Evolutionary conservation across 768 basidiomycete genomes (phyloP).

Genomic region (Steccherinum ochraceum): DNA sequence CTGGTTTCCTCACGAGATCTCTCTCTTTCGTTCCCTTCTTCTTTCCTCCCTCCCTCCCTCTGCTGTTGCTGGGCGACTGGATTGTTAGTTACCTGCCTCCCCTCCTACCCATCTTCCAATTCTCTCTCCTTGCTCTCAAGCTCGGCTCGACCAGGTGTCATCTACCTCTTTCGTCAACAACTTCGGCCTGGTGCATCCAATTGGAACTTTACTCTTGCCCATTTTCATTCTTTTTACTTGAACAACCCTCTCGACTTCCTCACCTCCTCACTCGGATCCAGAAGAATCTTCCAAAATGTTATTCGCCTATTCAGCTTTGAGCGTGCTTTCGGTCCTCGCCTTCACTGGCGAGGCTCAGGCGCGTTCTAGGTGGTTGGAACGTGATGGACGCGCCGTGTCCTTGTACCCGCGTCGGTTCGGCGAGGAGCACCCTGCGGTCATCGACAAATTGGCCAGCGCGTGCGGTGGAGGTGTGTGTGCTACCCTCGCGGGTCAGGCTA

Average conservation of each 20-base stretch:
- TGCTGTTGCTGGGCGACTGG: neutral
- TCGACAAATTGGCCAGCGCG: constrained; percentile 37
- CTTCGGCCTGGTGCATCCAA: neutral
- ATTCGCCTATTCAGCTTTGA: constrained; percentile 7
- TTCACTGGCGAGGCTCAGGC: constrained; percentile 13
- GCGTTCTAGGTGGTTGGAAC: constrained; percentile 43
- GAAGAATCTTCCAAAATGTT: constrained; percentile 13
- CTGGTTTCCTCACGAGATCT: neutral
- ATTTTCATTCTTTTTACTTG: constrained; percentile 1
- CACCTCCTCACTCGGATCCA: no score
- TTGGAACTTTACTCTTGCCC: neutral
- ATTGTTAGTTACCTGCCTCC: constrained; percentile 1
- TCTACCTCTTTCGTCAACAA: neutral
- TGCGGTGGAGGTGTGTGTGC: constrained; percentile 47
- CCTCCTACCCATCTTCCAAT: constrained; percentile 3
- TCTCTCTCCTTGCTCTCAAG: neutral
- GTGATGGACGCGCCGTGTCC: constrained; percentile 37
- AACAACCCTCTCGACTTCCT: constrained; percentile 2
- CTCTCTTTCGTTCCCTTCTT: constrained; percentile 21
- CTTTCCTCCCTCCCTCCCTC: constrained; percentile 19
- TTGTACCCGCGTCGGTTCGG: constrained; percentile 49
- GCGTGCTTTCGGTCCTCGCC: constrained; percentile 16
- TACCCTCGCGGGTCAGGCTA: constrained; percentile 39
- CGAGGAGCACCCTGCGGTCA: constrained; percentile 42
- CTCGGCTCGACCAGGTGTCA: neutral